Base-by-base conservation (phyloP, 805 yeast species). In the Brettanomyces anomalus region DNA sequence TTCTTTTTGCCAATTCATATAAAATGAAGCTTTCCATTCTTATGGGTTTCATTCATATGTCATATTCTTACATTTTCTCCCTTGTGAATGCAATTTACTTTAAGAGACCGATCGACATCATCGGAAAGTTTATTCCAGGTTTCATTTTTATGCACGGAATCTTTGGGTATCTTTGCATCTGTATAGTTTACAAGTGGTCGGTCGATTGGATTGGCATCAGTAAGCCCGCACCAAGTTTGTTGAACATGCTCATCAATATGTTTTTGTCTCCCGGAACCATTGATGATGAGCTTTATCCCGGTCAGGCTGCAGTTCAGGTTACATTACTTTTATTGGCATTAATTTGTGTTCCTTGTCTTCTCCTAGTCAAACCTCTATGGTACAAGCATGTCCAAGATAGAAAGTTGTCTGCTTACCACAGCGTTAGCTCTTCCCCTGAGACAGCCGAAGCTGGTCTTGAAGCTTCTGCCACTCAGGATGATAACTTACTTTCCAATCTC, bases 211-310 rank as follows among this genome's bases (percentile, higher is more conserved):
- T 77, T 43, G 81, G 75, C 26, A 72, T 77, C 43, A 82, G 71
- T 11, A 72, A 72, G 58, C 86, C 82, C 42, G 95, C 98, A 2
- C 98, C 98, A 26, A 89, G 96, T 39, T 70, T 93, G 57, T 72
- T 93, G 60, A 93, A 93, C 63, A 93, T 88, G 95, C 73, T 93
- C 55, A 93, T 93, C 56, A 81, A 82, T 55, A 93, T 93, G 98
- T 93, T 93, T 62, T 71, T 93, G 55, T 67, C 96, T 1, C 98
- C 98, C 10, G 98, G 98, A 10, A 74, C 68, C 7, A 76, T 93
- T 43, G 90, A 79, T 31, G 96, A 84, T 49, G 81, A 75, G 40
- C 69, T 93, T 37, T 93, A 82, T 61, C 67, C 74, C 1, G 94
- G 95, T 5, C 98, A 93, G 64, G 73, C 82, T 1, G 57, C 66